These are phyloP conservation scores for Musa troglodytarum DNA, from an alignment of 176 grass and related monocot species.

Conservation along the genomic window DNA sequence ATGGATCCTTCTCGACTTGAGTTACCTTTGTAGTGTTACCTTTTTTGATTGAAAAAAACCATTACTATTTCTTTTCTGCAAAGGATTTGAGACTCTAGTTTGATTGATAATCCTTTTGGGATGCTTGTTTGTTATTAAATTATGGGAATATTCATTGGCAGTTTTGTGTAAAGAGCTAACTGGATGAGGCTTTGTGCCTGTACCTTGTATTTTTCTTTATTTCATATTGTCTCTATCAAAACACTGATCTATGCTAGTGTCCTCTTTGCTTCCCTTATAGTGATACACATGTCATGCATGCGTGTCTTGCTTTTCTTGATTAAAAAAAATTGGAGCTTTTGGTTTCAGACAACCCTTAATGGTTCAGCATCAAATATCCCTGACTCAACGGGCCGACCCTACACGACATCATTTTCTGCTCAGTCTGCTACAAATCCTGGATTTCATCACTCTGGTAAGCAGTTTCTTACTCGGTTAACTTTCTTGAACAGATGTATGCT, in stretches of 20 bases:
- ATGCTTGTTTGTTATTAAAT: no score
- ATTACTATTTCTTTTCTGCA: neutral
- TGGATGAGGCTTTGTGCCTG: neutral
- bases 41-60: neutral
- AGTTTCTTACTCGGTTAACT: neutral
- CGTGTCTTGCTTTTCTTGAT: neutral
- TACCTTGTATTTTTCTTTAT: no score
- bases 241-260: neutral
- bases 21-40: neutral
- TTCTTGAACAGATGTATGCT: neutral
- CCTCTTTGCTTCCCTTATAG: neutral
- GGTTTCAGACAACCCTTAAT: constrained; percentile 63
- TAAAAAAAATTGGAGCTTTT: neutral
- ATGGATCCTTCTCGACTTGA: neutral
- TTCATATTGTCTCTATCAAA: no score
- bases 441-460: constrained; percentile 88
- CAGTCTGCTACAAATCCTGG: constrained; percentile 65
- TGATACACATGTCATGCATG: neutral
- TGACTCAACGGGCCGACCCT: constrained; percentile 74
- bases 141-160: neutral
- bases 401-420: constrained; percentile 59
- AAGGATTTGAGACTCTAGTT: neutral
- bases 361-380: constrained; percentile 64
- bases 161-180: neutral
- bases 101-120: no score